These are phyloP conservation scores for Azolla pinnata DNA, from an alignment of 75 land plant genomes.

Conservation along the genomic window DNA sequence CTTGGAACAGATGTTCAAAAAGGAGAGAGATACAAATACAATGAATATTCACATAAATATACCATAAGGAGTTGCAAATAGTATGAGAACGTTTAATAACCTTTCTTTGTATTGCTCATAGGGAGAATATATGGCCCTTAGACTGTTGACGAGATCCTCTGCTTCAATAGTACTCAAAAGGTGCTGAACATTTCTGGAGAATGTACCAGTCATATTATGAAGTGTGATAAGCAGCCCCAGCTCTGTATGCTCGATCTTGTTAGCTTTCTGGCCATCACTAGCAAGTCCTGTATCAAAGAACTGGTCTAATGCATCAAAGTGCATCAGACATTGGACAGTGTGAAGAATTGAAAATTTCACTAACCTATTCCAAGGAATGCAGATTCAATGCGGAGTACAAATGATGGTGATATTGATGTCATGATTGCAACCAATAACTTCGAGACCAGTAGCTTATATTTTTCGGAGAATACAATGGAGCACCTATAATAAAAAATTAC, in stretches of 20 bases:
- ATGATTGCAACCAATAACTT: constrained; percentile 73
- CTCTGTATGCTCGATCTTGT: constrained; percentile 52
- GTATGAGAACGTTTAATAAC: too few species aligned
- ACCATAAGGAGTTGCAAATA: too few species aligned
- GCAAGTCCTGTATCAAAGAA: constrained; percentile 19
- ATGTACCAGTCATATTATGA: constrained; percentile 77
- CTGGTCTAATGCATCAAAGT: too few species aligned
- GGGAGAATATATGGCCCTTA: constrained; percentile 79
- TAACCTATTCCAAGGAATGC: too few species aligned
- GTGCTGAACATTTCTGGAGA: constrained; percentile 88
- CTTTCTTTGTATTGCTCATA: constrained; percentile 83
- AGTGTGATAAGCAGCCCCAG: constrained; percentile 65
- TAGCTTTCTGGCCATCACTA: constrained; percentile 47
- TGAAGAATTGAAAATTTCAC: too few species aligned
- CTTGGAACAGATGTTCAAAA: too few species aligned
- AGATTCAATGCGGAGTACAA: constrained; percentile 72
- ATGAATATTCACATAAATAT: too few species aligned
- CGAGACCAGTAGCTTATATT: constrained; percentile 69
- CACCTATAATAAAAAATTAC: constrained; percentile 53
- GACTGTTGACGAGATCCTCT: constrained; percentile 36
- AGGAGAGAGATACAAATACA: too few species aligned
- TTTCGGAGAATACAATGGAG: constrained; percentile 81
- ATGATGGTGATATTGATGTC: constrained; percentile 50
- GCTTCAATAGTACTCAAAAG: constrained; percentile 63
- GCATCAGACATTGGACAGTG: too few species aligned